Conservation (phyloP, 805 yeast genomes). For the Candida quercuum region DNA sequence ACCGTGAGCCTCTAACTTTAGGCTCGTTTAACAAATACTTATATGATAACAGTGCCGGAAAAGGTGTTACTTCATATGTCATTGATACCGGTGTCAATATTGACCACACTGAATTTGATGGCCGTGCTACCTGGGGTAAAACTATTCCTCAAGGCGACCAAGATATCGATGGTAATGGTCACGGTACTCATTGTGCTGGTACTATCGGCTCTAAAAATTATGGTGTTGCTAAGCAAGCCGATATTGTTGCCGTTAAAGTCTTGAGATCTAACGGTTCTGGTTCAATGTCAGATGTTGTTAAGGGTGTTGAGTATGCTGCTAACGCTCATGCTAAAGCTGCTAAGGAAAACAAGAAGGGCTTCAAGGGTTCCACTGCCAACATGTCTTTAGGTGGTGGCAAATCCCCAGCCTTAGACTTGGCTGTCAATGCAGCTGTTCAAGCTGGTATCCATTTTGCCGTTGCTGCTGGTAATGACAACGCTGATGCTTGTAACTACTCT, state of each 20-base stretch:
- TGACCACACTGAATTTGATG: constrained; percentile 71
- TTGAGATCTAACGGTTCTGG: constrained; percentile 81
- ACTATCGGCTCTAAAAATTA: constrained; percentile 76
- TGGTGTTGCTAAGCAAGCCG: constrained; percentile 82
- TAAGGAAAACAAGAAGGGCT: constrained; percentile 51
- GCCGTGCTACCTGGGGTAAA: constrained; percentile 83
- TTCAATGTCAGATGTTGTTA: constrained; percentile 75
- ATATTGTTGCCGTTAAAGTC: constrained; percentile 79
- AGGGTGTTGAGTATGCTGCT: constrained; percentile 83
- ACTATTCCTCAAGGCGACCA: constrained; percentile 70
- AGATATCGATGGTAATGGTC: constrained; percentile 83
- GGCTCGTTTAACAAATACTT: constrained; percentile 70
- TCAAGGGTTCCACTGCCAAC: constrained; percentile 84
- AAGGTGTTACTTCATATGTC: constrained; percentile 81
- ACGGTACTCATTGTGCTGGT: constrained; percentile 98
- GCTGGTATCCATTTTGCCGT: constrained; percentile 91
- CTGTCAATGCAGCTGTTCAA: constrained; percentile 83
- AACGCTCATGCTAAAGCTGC: constrained; percentile 55
- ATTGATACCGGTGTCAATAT: constrained; percentile 86
- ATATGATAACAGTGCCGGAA: constrained; percentile 69
- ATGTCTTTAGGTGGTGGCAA: constrained; percentile 95
- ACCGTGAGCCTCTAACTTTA: constrained; percentile 63
- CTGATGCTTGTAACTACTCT: constrained; percentile 87
- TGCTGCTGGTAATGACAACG: constrained; percentile 94
- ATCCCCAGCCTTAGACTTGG: constrained; percentile 80